Evolutionary conservation across 129 eudicot genomes (phyloP), one percentile per base, ranked within the genome.

Genomic region (Artemisia tridentata): DNA sequence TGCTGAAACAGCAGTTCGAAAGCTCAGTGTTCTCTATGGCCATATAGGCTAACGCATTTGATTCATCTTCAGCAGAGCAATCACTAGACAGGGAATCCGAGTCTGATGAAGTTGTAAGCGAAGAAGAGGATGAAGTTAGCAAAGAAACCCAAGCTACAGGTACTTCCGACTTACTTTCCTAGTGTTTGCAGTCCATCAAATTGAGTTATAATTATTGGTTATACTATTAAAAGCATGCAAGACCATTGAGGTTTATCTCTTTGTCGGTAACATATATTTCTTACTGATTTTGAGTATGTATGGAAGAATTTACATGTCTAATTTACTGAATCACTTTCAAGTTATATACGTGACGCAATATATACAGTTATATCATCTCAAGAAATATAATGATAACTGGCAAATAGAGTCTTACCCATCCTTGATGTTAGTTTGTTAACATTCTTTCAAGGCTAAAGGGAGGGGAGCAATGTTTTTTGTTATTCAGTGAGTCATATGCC

Each of bases 81-180:
- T 88, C 97, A 50, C 52, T 78, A 63, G 97, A 88, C 71, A 86
- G 80, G 34, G 86, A 71, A 55, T 91, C 96, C 25, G 81, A 81
- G 64, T 83, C 96, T 70, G 95, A 85, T 55, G 87, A 83, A 69
- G 86, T 82, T 61, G 25, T 79, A 15, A 88, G 86, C 67, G 92
- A 85, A 64, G 92, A 88, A 52, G 97, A 84, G 63, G 97, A 79
- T 47, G 84, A 82, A 81, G 82, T 76, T 54, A 63, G 80, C 66
- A 85, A 85, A 78, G 87, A 79, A 66, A 72, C 87, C 12, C 83
- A 79, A 41, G 77, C 14, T 12, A 68, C 85, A 72, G 89, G 95
- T 90, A 57, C 56, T 52, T 72, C 48, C 66, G 34, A 31, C 43
- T 72, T 65, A 34, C 29, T 31, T 31, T 78, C 27, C 23, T 65